Evolutionary conservation across 768 basidiomycete species (phyloP), one percentile per base, ranked within the genome.

Genomic region (Lentinula aciculospora): DNA sequence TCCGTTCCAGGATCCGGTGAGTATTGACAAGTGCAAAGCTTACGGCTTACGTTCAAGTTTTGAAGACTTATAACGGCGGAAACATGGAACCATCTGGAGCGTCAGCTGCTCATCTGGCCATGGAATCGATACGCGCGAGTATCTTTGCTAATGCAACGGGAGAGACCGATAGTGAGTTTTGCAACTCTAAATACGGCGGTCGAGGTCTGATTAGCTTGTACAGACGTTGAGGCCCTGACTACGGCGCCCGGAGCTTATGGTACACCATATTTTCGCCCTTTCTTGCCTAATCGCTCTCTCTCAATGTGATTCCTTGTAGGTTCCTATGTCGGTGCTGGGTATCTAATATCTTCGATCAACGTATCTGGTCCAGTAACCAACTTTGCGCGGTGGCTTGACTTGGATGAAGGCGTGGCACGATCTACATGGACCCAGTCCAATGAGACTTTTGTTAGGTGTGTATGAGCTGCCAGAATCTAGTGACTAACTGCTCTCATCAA

Each of bases 51-150:
- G 34, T 21, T 34, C 37, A 4, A 12, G 15, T 19, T 31, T 1
- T n/a, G 48, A 49, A 84, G 85, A 75, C 76, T 0, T 89, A 89
- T 64, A 86, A 87, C 62, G 88, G 88, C 19, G 87, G 87, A 1
- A 90, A 90, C 64, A 81, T 81, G 56, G 71, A 72, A 23, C 69
- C 79, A 0, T 74, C 68, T 6, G 76, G 84, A 42, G 74, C 70
- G 19, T 56, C 67, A 2, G 67, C 72, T 8, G 77, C 80, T 57
- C 80, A 81, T 1, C 60, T 70, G 51, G 72, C 75, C 25, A 81
- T 87, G 81, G 72, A 78, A 50, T 64, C 56, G 19, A 82, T 83
- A 46, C 81, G 85, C 15, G 71, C 80, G 46, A 65, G 74, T 2
- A 84, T 89, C 29, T 89, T 88, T 62, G 65, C 72, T 25, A 84